Evolutionary conservation across 441 rosid species (phyloP), one percentile per base, ranked within the genome.

Genomic region (Euphorbia corollata): DNA sequence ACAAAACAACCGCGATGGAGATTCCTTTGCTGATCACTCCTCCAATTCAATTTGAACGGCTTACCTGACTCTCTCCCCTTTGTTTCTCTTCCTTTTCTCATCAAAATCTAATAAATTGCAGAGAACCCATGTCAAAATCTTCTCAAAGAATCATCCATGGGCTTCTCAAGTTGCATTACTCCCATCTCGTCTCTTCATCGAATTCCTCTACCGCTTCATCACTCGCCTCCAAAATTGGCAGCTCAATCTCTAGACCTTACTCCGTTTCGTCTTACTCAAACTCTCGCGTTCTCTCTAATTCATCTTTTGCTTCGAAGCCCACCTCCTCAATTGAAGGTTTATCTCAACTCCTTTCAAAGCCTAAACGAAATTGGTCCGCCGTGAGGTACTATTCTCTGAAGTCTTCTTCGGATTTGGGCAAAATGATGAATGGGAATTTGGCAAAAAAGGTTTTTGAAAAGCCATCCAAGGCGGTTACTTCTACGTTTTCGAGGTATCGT

Each of bases 401-500:
- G 69, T 51, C 77, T 70, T 76, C 63, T 41, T 13, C 87, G 0
- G 68, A 72, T 27, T 79, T 74, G 0, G 73, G 77, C 64, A 71
- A 69, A 38, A 77, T 75, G 55, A n/a, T 70, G n/a, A 72, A 71
- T 66, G 77, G 76, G 66, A 78, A 43, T 73, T 82, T 85, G 41
- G 79, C 85, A 11, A 85, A 78, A 69, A 80, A 71, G 69, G 63
- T 80, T 63, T 75, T 87, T 60, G 83, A 81, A 38, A 92, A 84
- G 77, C 91, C 92, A 18, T 78, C 81, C 4, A 64, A 70, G 23
- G 84, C 81, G 13, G 73, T 86, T 45, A 61, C 78, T 61, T 83
- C 94, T 38, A 73, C 81, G 50, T 81, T 90, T 71, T 77, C 84
- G 15, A 78, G 80, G 71, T 90, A 88, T 66, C 75, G 92, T 5